Percentiles rank a stretch among this genome's conserved stretches.
These are phyloP conservation scores for Peribolospora kevripleyi DNA, from an alignment of 768 basidiomycete genomes.

Conservation along the genomic window DNA sequence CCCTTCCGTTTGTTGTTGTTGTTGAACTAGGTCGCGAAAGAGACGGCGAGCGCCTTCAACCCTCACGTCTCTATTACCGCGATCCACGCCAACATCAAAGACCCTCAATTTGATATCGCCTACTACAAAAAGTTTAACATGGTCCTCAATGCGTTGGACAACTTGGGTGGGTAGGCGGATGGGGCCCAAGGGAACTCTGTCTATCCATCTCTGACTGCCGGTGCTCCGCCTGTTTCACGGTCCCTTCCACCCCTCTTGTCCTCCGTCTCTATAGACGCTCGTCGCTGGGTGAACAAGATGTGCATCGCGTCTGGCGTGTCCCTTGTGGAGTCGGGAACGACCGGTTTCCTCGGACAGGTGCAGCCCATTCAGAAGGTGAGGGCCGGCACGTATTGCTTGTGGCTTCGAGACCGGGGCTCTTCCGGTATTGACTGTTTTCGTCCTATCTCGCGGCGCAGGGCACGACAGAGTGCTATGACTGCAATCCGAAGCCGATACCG, in stretches of 20 bases:
- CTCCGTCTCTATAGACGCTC: conserved; percentile 38
- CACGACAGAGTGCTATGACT: conserved; percentile 83
- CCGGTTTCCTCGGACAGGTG: conserved; percentile 89
- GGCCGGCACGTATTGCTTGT: background rate
- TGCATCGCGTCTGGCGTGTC: conserved; percentile 80
- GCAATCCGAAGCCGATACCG: conserved; percentile 71
- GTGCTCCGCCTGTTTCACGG: background rate
- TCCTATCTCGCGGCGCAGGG: conserved; percentile 29
- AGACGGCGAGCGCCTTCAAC: conserved; percentile 60
- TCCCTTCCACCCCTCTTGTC: background rate
- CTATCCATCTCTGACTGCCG: background rate
- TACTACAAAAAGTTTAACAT: conserved; percentile 84
- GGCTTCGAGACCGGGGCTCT: conserved; percentile 1
- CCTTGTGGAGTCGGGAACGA: conserved; percentile 85
- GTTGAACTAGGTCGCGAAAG: conserved; percentile 42
- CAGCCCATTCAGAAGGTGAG: conserved; percentile 69
- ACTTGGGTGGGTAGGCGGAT: conserved; percentile 40
- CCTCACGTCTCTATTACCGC: conserved; percentile 67
- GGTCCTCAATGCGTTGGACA: conserved; percentile 86
- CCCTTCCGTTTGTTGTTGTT: background rate
- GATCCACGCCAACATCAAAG: conserved; percentile 88
- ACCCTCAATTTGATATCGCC: conserved; percentile 57
- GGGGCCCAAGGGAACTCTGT: background rate
- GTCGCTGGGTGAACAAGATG: conserved; percentile 90
- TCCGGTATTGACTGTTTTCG: background rate